A percentile compares a stretch with the other conserved stretches of the same genome.
Conservation (phyloP, 345 rosid genomes). For the Citrus maxima region DNA sequence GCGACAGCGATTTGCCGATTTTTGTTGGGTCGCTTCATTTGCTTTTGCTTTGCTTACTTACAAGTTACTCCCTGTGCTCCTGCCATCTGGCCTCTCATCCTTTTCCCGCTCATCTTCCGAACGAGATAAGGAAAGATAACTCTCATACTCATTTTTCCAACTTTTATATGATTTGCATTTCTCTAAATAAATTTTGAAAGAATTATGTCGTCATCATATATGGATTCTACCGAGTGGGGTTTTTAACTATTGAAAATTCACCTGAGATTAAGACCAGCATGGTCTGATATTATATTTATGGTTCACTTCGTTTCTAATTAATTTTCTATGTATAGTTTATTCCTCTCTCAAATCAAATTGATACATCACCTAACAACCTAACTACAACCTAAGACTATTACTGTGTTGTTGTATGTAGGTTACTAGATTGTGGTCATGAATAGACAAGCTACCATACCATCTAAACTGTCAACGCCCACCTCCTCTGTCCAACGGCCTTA, state of each 20-base stretch:
- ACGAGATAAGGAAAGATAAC: neutral
- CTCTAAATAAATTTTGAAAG: too few relatives aligned
- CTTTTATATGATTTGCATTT: too few relatives aligned
- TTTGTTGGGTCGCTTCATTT: neutral
- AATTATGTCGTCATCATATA: too few relatives aligned
- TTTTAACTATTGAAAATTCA: too few relatives aligned
- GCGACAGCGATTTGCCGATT: neutral
- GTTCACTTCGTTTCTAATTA: too few relatives aligned
- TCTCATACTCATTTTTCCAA: neutral
- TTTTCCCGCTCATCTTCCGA: neutral
- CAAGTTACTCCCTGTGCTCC: constrained; percentile 4
- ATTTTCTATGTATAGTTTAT: neutral
- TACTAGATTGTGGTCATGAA: neutral
- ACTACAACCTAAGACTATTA: neutral
- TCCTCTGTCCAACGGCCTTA: too few relatives aligned
- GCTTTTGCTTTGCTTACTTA: neutral
- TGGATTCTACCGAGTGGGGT: too few relatives aligned
- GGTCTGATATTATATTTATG: too few relatives aligned
- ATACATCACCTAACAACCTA: neutral
- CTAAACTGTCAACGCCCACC: too few relatives aligned
- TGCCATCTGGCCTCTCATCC: neutral
- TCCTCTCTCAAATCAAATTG: neutral
- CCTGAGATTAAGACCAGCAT: too few relatives aligned
- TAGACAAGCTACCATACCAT: neutral
- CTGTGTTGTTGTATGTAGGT: neutral